A percentile compares a stretch with the other conserved stretches of the same genome.
Conservation (phyloP, 805 yeast genomes). For the Lipomyces sp. region DNA sequence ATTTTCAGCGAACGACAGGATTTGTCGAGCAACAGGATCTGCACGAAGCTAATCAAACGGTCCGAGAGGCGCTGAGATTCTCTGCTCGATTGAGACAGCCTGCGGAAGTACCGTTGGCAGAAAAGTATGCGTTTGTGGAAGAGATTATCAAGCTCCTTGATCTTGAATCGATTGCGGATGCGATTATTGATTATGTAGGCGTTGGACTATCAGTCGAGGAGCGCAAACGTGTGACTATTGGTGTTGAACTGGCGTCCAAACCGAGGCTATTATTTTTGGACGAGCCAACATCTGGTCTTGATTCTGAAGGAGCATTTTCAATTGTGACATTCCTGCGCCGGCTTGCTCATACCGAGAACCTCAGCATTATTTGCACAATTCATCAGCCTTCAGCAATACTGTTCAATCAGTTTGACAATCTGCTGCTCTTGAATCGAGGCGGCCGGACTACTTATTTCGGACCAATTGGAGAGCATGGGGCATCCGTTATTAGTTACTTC, state of each 20-base stretch:
- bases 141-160: slow-evolving; percentile 65
- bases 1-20: slow-evolving; percentile 69
- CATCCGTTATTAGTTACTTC: slow-evolving; percentile 58
- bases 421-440: slow-evolving; percentile 71
- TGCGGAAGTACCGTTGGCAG: slow-evolving; percentile 53
- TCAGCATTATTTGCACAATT: slow-evolving; percentile 72
- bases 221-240: slow-evolving; percentile 64
- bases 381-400: slow-evolving; percentile 80
- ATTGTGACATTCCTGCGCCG: slow-evolving; percentile 64
- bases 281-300: slow-evolving; percentile 71
- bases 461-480: slow-evolving; percentile 53
- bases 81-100: slow-evolving; percentile 73
- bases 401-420: slow-evolving; percentile 66
- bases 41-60: slow-evolving; percentile 67
- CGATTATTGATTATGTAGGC: slow-evolving; percentile 74
- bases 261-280: slow-evolving; percentile 65
- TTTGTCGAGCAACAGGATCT: slow-evolving; percentile 79
- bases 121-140: slow-evolving; percentile 68
- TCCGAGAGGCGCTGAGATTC: slow-evolving; percentile 70
- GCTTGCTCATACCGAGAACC: slow-evolving; percentile 59
- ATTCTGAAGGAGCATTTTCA: slow-evolving; percentile 73
- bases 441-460: slow-evolving; percentile 75
- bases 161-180: slow-evolving; percentile 68
- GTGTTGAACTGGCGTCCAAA: slow-evolving; percentile 68
- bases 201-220: slow-evolving; percentile 69